These are phyloP conservation scores for Toxicodendron radicans DNA, from an alignment of 345 rosid genomes.

Conservation along the genomic window DNA sequence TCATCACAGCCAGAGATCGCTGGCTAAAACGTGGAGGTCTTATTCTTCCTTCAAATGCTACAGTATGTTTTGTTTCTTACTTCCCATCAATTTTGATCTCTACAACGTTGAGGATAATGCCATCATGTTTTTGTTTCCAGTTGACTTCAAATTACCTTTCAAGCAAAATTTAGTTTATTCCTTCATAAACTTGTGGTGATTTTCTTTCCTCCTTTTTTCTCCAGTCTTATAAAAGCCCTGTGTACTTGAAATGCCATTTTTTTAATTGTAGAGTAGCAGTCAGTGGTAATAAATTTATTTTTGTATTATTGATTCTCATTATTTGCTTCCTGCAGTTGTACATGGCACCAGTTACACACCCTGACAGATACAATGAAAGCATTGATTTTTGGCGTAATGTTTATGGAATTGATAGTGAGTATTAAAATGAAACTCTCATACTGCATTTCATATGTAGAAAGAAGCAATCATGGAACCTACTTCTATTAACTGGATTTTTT, in stretches of 20 bases:
- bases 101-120: not conserved
- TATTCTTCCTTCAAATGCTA: constrained; percentile 91
- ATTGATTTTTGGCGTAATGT: constrained; percentile 97
- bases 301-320: constrained; percentile 27
- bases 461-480: not conserved
- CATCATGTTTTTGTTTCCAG: not conserved
- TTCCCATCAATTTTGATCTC: not conserved
- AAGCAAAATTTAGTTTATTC: not conserved
- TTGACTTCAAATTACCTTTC: not conserved
- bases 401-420: constrained; percentile 98
- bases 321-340: constrained; percentile 58
- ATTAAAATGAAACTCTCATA: constrained; percentile 9
- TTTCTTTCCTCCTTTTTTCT: not conserved
- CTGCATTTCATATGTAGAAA: not conserved
- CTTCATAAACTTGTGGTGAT: not conserved
- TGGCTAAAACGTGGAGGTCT: constrained; percentile 94
- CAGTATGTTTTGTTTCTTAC: constrained; percentile 40
- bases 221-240: not conserved
- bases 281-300: not conserved
- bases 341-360: constrained; percentile 94
- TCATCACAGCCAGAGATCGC: constrained; percentile 92
- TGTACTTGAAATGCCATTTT: not conserved
- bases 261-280: constrained; percentile 5
- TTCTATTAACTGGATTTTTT: not conserved
- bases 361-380: constrained; percentile 90